Evolutionary conservation across 1,139 yeast species (phyloP).

Genomic region (Geotrichum macrosporum): DNA sequence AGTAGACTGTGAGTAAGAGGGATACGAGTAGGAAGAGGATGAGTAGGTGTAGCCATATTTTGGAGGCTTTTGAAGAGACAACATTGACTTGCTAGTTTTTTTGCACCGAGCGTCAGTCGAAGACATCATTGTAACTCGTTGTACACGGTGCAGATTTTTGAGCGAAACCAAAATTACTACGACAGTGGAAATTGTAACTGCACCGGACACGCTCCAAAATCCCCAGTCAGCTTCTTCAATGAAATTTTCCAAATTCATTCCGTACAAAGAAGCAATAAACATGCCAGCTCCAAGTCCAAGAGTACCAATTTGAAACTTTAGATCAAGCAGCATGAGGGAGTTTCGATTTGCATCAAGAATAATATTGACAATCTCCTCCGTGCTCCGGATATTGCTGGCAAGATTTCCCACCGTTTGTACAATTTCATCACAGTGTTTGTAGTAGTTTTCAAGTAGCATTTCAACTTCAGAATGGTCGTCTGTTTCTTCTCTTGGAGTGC

Average conservation of each 20-base stretch:
- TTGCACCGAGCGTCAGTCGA: constrained; percentile 17
- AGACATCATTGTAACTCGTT: constrained; percentile 62
- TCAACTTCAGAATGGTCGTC: constrained; percentile 65
- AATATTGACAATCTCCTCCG: constrained; percentile 94
- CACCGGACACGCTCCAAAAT: constrained; percentile 57
- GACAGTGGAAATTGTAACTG: constrained; percentile 42
- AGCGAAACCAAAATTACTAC: constrained; percentile 41
- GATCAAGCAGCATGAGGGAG: constrained; percentile 84
- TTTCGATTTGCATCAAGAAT: constrained; percentile 93
- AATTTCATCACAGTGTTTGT: constrained; percentile 92
- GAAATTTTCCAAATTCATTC: constrained; percentile 91
- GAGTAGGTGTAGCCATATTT: too few species aligned
- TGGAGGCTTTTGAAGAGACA: constrained; percentile 2
- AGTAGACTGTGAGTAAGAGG: too few species aligned
- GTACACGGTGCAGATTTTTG: constrained; percentile 52
- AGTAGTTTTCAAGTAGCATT: constrained; percentile 87
- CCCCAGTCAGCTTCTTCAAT: constrained; percentile 76
- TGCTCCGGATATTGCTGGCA: constrained; percentile 78
- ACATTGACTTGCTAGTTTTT: not conserved
- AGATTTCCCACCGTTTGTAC: constrained; percentile 89
- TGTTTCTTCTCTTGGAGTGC: constrained; percentile 33
- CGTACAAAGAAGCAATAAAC: constrained; percentile 79
- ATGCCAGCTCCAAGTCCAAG: constrained; percentile 84
- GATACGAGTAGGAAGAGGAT: too few species aligned
- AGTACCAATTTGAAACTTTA: constrained; percentile 84